Conservation (phyloP, 148 eudicot species). For the Persicaria maculosa region DNA sequence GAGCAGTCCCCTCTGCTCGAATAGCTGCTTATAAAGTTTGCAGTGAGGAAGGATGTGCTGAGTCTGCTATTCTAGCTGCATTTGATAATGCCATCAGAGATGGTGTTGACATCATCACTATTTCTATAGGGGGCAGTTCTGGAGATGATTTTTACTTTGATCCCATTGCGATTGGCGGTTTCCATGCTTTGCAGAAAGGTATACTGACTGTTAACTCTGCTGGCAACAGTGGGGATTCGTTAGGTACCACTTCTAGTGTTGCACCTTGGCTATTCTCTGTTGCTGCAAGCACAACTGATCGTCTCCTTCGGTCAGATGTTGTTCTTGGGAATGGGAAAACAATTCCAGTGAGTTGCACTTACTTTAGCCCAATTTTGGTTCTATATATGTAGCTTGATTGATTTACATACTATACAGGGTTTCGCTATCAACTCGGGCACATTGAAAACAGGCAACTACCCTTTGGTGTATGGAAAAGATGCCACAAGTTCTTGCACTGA, state of each 20-base stretch:
- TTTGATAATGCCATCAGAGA: constrained; percentile 56
- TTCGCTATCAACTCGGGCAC: constrained; percentile 23
- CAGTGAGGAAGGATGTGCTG: not conserved
- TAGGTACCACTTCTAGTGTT: constrained; percentile 13
- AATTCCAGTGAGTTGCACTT: constrained; percentile 2
- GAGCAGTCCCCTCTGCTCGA: constrained; percentile 45
- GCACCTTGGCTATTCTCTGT: constrained; percentile 48
- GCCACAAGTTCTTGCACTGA: constrained; percentile 12
- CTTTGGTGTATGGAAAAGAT: constrained; percentile 29
- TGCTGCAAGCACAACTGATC: constrained; percentile 30
- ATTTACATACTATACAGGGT: constrained; percentile 25
- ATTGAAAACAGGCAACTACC: constrained; percentile 20
- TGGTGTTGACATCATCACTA: constrained; percentile 48
- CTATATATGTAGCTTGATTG: not conserved
- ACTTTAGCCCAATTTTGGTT: not conserved
- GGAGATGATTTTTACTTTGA: not conserved
- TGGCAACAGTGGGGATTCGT: constrained; percentile 16
- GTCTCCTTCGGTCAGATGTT: constrained; percentile 14
- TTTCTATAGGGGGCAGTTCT: constrained; percentile 21
- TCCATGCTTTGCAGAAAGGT: constrained; percentile 37
- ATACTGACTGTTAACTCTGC: constrained; percentile 33
- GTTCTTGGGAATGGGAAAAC: constrained; percentile 24
- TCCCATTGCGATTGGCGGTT: constrained; percentile 26
- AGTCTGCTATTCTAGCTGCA: constrained; percentile 22
- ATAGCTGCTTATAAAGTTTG: constrained; percentile 48